Evolutionary conservation across 768 basidiomycete genomes (phyloP).

Genomic region (Stropharia rugosoannulata): DNA sequence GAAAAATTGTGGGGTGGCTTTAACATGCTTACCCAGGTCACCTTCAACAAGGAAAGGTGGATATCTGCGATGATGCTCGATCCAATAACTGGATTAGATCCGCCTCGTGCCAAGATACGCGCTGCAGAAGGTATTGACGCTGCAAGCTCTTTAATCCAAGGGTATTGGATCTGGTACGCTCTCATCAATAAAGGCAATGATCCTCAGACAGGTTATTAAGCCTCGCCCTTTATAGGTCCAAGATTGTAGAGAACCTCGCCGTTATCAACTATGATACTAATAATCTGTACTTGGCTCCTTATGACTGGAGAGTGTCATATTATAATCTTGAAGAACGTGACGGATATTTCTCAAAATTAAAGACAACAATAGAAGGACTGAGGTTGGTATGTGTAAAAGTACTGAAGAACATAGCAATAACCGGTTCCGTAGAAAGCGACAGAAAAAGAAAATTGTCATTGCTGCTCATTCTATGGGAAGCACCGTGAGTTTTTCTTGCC

Average conservation of each 20-base stretch:
- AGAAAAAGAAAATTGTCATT: constrained; percentile 78
- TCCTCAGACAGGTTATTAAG: background rate
- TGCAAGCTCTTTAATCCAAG: constrained; percentile 81
- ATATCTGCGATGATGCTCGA: constrained; percentile 89
- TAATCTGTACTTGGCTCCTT: constrained; percentile 79
- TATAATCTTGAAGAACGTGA: constrained; percentile 92
- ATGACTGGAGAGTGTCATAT: constrained; percentile 89
- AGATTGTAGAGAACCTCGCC: constrained; percentile 93
- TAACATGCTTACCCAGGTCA: constrained; percentile 80
- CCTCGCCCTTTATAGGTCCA: constrained; percentile 53
- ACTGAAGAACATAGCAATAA: background rate
- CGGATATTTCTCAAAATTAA: constrained; percentile 84
- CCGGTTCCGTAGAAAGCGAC: constrained; percentile 49
- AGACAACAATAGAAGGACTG: constrained; percentile 77
- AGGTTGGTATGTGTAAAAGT: constrained; percentile 40
- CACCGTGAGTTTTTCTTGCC: constrained; percentile 45
- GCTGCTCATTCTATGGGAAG: constrained; percentile 87
- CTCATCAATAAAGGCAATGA: background rate
- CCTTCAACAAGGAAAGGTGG: constrained; percentile 88
- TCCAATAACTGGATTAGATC: constrained; percentile 88
- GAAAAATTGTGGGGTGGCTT: constrained; percentile 81
- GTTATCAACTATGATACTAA: constrained; percentile 92
- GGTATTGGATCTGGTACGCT: constrained; percentile 90
- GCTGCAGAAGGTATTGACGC: constrained; percentile 93
- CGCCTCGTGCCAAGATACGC: constrained; percentile 79